These are phyloP conservation scores for Starmerella tilneyi DNA, from an alignment of 805 yeast genomes.

Conservation along the genomic window DNA sequence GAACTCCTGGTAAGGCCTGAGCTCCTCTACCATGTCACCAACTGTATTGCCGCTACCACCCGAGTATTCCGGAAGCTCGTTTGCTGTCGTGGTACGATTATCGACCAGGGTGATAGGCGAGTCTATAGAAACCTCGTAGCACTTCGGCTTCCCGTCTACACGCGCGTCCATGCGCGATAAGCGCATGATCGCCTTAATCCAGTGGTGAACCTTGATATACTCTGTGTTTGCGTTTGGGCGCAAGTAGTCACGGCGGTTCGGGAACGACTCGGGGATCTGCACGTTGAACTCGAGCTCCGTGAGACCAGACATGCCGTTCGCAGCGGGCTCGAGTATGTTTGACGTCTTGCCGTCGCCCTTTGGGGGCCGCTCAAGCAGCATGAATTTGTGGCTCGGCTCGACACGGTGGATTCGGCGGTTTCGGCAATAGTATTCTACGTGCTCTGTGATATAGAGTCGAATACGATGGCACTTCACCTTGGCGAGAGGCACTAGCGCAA, in stretches of 20 bases:
- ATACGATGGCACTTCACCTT: slow-evolving; percentile 80
- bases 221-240: slow-evolving; percentile 81
- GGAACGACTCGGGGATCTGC: slow-evolving; percentile 64
- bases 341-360: slow-evolving; percentile 28
- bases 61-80: slow-evolving; percentile 33
- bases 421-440: slow-evolving; percentile 78
- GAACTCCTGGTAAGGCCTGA: slow-evolving; percentile 22
- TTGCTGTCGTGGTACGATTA: slow-evolving; percentile 39
- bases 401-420: slow-evolving; percentile 80
- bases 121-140: slow-evolving; percentile 88
- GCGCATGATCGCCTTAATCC: slow-evolving; percentile 84
- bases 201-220: slow-evolving; percentile 81
- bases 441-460: slow-evolving; percentile 77
- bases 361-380: slow-evolving; percentile 58
- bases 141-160: slow-evolving; percentile 54
- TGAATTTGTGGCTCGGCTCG: slow-evolving; percentile 76
- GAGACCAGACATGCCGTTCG: slow-evolving; percentile 29
- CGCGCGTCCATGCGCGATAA: slow-evolving; percentile 53
- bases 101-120: slow-evolving; percentile 82
- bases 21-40: slow-evolving; percentile 13
- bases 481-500: slow-evolving; percentile 74
- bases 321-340: slow-evolving; percentile 25
- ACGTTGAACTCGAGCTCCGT: slow-evolving; percentile 78
- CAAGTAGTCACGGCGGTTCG: slow-evolving; percentile 41
- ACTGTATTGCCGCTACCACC: not conserved